Base-by-base conservation (phyloP, 257 asterid species). In the Primulina tabacum region DNA sequence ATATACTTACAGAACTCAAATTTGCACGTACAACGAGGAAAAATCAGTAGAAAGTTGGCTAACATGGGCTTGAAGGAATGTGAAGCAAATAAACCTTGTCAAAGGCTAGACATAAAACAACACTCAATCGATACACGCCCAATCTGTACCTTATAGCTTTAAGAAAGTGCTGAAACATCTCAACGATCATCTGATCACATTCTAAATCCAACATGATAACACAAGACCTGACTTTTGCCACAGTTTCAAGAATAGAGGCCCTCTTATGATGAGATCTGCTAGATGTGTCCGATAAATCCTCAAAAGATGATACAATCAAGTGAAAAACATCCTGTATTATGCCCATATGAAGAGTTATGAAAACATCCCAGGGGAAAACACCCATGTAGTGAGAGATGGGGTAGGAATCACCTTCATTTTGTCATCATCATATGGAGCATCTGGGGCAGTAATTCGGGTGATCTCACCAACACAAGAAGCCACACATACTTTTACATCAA, bases 391-490 rank as follows among this genome's bases (percentile, higher is more conserved):
- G 47, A 10, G 30, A 11, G 71, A n/a, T 56, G 0, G 72, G 6
- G 67, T 20, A 68, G 20, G 43, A 56, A 37, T 11, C 74, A 91
- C 99, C 97, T 91, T 94, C 99, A 94, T 89, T 81, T 76, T 81
- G 57, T 88, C 96, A 87, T 94, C 98, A 68, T 88, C 97, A 71
- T 89, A 94, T 65, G 99, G 98, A 67, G 98, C 96, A 34, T 91
- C 97, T 8, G 99, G 99, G 16, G 99, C 98, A 52, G 99, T 94
- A 64, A 94, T 94, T 83, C 99, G 86, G 47, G 96, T 91, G 71
- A 94, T 87, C 84, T 94, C 99, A 75, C 99, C 89, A 69, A 94
- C 84, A 81, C 99, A 94, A 73, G 98, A 86, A 70, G 98, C 96
- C 71, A 94, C 92, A 26, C 92, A 93, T 62, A 82, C 97, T 85